These are phyloP conservation scores for Apiotrichum brassicae DNA, from an alignment of 1,284 basidiomycete genomes.

Conservation along the genomic window DNA sequence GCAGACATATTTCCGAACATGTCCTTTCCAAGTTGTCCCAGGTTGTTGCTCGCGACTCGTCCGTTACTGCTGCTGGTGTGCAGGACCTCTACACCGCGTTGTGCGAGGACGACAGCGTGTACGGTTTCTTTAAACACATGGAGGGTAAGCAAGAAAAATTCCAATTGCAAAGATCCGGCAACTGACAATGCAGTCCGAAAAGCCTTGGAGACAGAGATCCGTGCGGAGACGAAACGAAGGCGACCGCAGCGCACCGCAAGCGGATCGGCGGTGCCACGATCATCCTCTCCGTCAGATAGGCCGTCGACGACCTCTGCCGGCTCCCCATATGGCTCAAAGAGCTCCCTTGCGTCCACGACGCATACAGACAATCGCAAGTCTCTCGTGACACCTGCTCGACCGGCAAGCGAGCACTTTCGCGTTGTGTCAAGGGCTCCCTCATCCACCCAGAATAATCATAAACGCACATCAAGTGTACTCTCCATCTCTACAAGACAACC, in stretches of 20 bases:
- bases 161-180: too few species aligned
- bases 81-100: slow-evolving; percentile 77
- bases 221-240: background rate
- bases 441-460: slow-evolving; percentile 14
- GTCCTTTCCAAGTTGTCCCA: slow-evolving; percentile 71
- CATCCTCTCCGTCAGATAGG: slow-evolving; percentile 8
- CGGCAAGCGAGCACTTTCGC: slow-evolving; percentile 11
- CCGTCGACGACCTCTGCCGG: slow-evolving; percentile 10
- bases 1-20: slow-evolving; percentile 57
- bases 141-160: slow-evolving; percentile 53
- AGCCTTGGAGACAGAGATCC: background rate
- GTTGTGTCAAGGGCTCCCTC: background rate
- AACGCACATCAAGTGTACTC: slow-evolving; percentile 25
- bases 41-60: slow-evolving; percentile 74
- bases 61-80: slow-evolving; percentile 59
- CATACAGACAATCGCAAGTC: background rate
- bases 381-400: background rate
- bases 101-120: slow-evolving; percentile 79
- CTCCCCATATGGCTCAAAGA: slow-evolving; percentile 18
- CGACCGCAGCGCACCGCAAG: background rate
- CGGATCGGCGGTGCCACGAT: slow-evolving; percentile 1
- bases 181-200: background rate
- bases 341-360: slow-evolving; percentile 10
- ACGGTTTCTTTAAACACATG: slow-evolving; percentile 76
- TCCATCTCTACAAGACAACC: slow-evolving; percentile 24